Base-by-base conservation (phyloP, 805 yeast species). In the Barnettozyma botsteinii region DNA sequence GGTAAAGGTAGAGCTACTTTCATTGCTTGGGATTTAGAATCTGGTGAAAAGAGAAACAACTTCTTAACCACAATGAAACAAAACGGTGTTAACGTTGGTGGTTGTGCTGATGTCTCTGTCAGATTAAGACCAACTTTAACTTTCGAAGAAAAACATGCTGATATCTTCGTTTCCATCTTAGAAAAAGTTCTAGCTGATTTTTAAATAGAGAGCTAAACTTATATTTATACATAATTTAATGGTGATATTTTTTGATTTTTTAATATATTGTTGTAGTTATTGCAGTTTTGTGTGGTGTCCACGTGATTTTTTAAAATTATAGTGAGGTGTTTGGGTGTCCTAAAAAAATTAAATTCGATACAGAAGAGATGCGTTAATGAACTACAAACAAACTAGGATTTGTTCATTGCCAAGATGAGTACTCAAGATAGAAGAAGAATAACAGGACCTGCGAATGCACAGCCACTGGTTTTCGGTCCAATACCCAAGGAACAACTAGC, bases 131-230 rank as follows among this genome's bases (percentile, higher is more conserved):
- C 95, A 46, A 73, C 85, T 33, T 67, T 85, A 53, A 77, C 79
- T 17, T 85, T 85, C 60, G 88, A 82, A 68, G 75, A 80, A 66
- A 79, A 79, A 64, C 94, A 85, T 56, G 91, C 85, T 41, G 86
- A 83, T 51, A 61, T 83, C 41, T 70, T 84, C 51, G 56, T 82
- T 39, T 64, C 64, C 23, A 60, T 64, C 32, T 52, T 74, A 43
- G 63, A 63, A 40, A 67, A 68, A 56, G 47, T 51, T 53, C 44
- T 55, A 27, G 31, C 59, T 28, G 52, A 50, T 17, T 43, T 50
- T 28, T 55, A 40, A 45, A 23, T 8, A 20, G 5, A 15, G 14
- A 11, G 21, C 10, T 11, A 7, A 31, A n/a, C 14, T 26, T 7
- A 21, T 21, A 21, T 21, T 21, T 21, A 21, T 21, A 21, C 6